Evolutionary conservation across 2,329 filamentous ascomycete species (phyloP).

Genomic region (Sporothrix phasma): DNA sequence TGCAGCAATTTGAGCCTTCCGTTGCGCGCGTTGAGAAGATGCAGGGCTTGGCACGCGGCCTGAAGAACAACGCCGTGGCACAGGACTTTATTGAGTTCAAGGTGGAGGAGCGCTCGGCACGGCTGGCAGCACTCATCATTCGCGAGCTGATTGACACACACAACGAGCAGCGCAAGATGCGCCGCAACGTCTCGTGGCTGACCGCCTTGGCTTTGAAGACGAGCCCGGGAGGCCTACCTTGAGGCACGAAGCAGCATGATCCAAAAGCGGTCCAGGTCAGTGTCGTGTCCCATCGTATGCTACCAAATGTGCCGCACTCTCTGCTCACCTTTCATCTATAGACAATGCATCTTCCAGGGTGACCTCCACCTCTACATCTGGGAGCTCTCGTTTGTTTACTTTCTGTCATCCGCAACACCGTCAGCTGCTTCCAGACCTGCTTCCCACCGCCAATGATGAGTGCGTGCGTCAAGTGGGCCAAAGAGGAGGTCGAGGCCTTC

Average conservation of each 20-base stretch:
- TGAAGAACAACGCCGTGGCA: slow-evolving; percentile 78
- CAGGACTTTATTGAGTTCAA: slow-evolving; percentile 91
- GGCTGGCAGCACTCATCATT: slow-evolving; percentile 65
- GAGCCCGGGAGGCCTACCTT: slow-evolving; percentile 78
- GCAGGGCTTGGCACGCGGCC: slow-evolving; percentile 63
- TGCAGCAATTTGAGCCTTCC: slow-evolving; percentile 79
- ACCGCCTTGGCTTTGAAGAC: slow-evolving; percentile 84
- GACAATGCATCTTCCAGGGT: slow-evolving; percentile 91
- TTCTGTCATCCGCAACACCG: slow-evolving; percentile 90
- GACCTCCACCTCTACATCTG: slow-evolving; percentile 89
- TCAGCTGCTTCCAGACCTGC: slow-evolving; percentile 76
- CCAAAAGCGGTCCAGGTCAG: slow-evolving; percentile 70
- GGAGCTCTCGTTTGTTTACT: slow-evolving; percentile 91
- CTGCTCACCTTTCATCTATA: slow-evolving; percentile 32
- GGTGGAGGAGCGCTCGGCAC: slow-evolving; percentile 72
- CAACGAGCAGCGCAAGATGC: slow-evolving; percentile 65
- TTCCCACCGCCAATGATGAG: slow-evolving; percentile 84
- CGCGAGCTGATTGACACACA: slow-evolving; percentile 70
- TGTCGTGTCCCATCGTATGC: background rate
- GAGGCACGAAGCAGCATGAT: slow-evolving; percentile 68
- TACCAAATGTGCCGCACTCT: background rate
- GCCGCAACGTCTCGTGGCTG: slow-evolving; percentile 74
- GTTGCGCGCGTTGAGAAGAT: slow-evolving; percentile 79
- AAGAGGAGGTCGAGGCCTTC: slow-evolving; percentile 85
- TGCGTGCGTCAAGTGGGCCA: slow-evolving; percentile 96